Base-by-base conservation (phyloP, 257 asterid species). In the Primulina eburnea region DNA sequence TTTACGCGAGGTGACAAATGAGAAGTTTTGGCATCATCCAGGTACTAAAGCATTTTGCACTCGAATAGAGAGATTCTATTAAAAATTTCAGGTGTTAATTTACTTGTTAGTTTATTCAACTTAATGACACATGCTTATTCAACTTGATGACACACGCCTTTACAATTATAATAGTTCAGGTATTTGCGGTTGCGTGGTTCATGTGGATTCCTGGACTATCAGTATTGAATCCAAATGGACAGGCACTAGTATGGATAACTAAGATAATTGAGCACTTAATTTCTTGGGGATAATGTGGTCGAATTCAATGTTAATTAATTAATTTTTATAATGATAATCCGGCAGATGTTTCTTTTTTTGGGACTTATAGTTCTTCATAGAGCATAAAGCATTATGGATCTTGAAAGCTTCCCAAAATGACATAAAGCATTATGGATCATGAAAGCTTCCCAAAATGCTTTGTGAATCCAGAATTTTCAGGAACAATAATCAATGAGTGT, bases 1-100 rank as follows among this genome's bases (percentile, higher is more conserved):
- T 71, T 69, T 88, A 69, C 97, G 98, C 5, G 99, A 94, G 86
- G 99, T 94, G 83, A 94, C 99, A 63, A 91, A 83, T 78, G 97
- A 91, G 73, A 91, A 85, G 73, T 88, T 94, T 77, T 94, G 99
- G 99, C 90, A 83, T 69, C 89, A 84, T 79, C 96, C 99, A 89
- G 98, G 99, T 91, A 91, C 58, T 30, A 8, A 57, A 43, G 56
- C 35, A 52, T 69, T 63, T 21, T 71, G 4, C 64, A 61, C 69
- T 37, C 20, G 56, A 35, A 33, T 28, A 16, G 40, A 12, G 32
- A 38, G 26, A 24, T 24, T 24, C 26, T 24, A 24, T 24, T 0
- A 24, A 24, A 24, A 24, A 24, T 24, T 24, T 24, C 26, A 0
- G 26, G 26, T 24, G 26, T 24, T 24, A 24, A 24, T 24, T 24